Evolutionary conservation across 2,329 filamentous ascomycete species (phyloP).

Genomic region (Lasiodiplodia sp.): DNA sequence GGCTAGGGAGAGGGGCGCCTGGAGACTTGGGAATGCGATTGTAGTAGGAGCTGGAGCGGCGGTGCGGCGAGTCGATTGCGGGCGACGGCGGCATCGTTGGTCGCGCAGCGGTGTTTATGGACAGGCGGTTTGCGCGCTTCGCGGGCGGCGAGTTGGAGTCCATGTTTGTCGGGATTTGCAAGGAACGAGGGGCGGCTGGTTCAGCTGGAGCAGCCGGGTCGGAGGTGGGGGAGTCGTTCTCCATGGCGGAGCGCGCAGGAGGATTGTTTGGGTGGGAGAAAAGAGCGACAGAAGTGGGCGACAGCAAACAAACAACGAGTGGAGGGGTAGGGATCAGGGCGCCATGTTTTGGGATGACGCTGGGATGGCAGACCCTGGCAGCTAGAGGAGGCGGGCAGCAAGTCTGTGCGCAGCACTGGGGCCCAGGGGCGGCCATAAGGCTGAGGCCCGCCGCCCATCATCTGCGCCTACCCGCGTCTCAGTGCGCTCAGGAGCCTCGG

Average conservation of each 20-base stretch:
- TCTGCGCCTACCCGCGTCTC: conserved; percentile 12
- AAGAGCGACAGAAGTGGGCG: conserved; percentile 24
- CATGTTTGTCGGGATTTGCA: conserved; percentile 42
- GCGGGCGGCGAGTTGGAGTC: conserved; percentile 44
- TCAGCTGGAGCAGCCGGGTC: conserved; percentile 12
- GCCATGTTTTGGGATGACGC: conserved; percentile 27
- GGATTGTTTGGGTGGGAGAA: conserved; percentile 12
- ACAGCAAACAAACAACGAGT: conserved; percentile 13
- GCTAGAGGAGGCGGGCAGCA: conserved; percentile 9
- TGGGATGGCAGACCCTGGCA: conserved; percentile 14
- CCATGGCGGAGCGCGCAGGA: conserved; percentile 15
- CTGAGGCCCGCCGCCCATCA: conserved; percentile 21
- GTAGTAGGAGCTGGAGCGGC: conserved; percentile 33
- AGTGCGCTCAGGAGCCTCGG: background rate
- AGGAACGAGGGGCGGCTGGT: conserved; percentile 24
- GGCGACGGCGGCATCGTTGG: conserved; percentile 42
- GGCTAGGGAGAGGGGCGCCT: conserved; percentile 35
- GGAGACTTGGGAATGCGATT: conserved; percentile 38
- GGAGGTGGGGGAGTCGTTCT: conserved; percentile 19
- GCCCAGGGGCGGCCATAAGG: conserved; percentile 20
- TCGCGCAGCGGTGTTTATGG: conserved; percentile 43
- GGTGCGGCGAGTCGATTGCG: conserved; percentile 37
- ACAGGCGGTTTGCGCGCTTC: conserved; percentile 46
- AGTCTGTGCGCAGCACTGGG: conserved; percentile 13
- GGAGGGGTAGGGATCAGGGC: conserved; percentile 20